Evolutionary conservation across 371 early-diverging fungal species (phyloP), one percentile per base, ranked within the genome.

Genomic region (Gilbertella persicaria): DNA sequence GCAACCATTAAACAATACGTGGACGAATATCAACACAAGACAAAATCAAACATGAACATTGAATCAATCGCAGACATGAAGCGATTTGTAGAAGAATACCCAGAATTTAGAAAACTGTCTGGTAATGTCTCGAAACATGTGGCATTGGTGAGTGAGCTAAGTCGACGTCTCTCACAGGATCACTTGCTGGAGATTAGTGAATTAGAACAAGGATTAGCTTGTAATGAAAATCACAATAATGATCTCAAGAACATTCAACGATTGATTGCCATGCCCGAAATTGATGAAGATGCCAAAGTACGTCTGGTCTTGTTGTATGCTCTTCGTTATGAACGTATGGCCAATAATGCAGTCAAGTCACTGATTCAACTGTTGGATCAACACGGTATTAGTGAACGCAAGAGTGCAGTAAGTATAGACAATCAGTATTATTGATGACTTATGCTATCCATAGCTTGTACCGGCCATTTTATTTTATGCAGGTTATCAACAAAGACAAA

Each of bases 71-170:
- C 88, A 1, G 97, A 97, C 59, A 98, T 98, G 98, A 98, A 98
- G 65, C 84, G 91, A 43, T 97, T 98, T 83, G 93, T 97, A 4
- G 97, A 98, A 62, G 94, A 93, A 51, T 97, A 97, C 58, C 98
- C 98, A 1, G 97, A 98, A 60, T 97, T 96, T 60, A 79, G 93
- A 57, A 95, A 94, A 66, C 70, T 97, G 12, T 87, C 90, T 6
- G 95, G 95, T 10, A 97, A 98, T 59, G 99, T 98, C 4, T 87
- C 91, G 21, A 98, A 97, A 67, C 99, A 98, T 66, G 99, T 98
- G 5, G 89, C 95, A 0, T 69, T 98, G 8, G 95, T 97, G 7
- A 88, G 94, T 23, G 97, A 97, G 67, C 76, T 98, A 39, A 91
- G 90, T 57, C 71, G 92, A 23, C 63, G 88, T n/a, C 94, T 96